Percentiles rank a stretch among this genome's conserved stretches.
phyloP scores from a whole-genome alignment of 306 rosid species.

The Trifolium subterraneum region DNA sequence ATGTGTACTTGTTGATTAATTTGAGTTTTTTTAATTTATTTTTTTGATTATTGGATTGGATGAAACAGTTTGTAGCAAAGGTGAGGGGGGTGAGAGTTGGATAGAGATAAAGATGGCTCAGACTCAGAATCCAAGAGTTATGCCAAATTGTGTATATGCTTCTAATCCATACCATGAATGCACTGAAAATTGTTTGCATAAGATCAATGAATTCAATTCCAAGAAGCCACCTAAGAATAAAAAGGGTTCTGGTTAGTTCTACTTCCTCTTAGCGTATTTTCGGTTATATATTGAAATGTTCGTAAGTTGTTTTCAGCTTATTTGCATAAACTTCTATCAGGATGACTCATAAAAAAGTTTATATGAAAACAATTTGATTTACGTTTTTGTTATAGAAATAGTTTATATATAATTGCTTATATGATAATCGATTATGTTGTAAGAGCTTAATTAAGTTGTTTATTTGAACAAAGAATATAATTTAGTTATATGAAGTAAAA shows the following conservation, averaged over 20 bases:
- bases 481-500: conserved; percentile 24
- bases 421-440: not conserved
- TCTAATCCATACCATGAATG: conserved; percentile 94
- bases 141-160: conserved; percentile 65
- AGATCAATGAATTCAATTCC: conserved; percentile 59
- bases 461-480: not conserved
- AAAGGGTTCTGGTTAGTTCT: conserved; percentile 62
- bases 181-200: conserved; percentile 65
- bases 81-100: conserved; percentile 33
- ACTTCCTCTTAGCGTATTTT: not conserved
- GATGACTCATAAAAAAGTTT: not conserved
- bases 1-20: conserved; percentile 4
- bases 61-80: conserved; percentile 32
- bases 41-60: not conserved
- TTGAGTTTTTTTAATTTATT: not conserved
- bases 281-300: not conserved
- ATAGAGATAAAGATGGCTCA: conserved; percentile 75
- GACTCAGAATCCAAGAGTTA: conserved; percentile 48
- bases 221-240: conserved; percentile 57
- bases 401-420: not conserved
- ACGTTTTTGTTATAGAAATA: not conserved
- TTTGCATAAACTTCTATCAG: not conserved
- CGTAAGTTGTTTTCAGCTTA: not conserved
- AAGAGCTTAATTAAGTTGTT: not conserved
- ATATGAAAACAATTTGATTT: not conserved